Percentiles rank a stretch among this genome's conserved stretches.
These are phyloP conservation scores for Candida piceae DNA, from an alignment of 805 yeast genomes.

Conservation along the genomic window DNA sequence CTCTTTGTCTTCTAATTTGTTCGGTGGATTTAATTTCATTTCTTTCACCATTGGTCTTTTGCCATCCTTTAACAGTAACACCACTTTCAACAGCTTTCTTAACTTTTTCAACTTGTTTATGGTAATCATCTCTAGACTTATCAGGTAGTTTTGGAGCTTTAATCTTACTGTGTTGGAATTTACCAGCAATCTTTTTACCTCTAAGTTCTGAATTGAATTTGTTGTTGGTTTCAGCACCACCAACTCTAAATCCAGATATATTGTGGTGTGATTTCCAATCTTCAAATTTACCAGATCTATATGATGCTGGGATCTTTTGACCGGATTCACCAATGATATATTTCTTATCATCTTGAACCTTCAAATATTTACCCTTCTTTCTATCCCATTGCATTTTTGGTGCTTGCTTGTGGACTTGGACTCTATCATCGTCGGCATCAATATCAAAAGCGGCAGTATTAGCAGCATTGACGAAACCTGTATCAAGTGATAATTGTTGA, in stretches of 20 bases:
- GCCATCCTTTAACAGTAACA: conserved; percentile 59
- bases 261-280: conserved; percentile 80
- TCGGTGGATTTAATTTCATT: conserved; percentile 64
- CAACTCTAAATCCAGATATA: conserved; percentile 45
- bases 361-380: conserved; percentile 85
- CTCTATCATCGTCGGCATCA: conserved; percentile 62
- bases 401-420: conserved; percentile 59
- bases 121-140: conserved; percentile 80
- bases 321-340: conserved; percentile 95
- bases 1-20: conserved; percentile 75
- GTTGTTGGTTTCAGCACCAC: conserved; percentile 43
- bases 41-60: conserved; percentile 40
- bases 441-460: conserved; percentile 83
- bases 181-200: conserved; percentile 36
- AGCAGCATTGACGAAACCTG: conserved; percentile 79
- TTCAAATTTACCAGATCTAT: conserved; percentile 85
- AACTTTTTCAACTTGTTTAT: conserved; percentile 75
- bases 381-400: conserved; percentile 86
- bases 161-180: conserved; percentile 67
- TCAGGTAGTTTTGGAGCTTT: conserved; percentile 91
- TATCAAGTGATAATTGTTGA: conserved; percentile 53
- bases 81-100: conserved; percentile 77
- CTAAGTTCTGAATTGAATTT: conserved; percentile 30
- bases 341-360: conserved; percentile 77
- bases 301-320: conserved; percentile 84